These are phyloP conservation scores for Microsporum canis DNA, from an alignment of 2,329 filamentous ascomycete genomes.

Conservation along the genomic window DNA sequence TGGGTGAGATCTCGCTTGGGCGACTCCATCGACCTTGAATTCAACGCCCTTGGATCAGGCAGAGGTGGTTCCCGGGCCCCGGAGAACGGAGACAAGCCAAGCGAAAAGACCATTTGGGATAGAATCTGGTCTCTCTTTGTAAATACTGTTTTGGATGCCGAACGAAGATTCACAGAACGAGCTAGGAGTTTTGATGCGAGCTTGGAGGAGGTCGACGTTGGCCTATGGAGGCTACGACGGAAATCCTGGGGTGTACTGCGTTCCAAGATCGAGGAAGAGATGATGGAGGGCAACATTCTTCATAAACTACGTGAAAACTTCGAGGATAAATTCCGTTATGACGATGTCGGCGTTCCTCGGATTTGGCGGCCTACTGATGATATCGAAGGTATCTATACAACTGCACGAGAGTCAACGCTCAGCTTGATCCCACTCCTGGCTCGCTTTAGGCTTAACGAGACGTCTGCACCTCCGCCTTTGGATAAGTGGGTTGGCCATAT, in stretches of 20 bases:
- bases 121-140: slow-evolving; percentile 83
- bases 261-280: slow-evolving; percentile 88
- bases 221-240: slow-evolving; percentile 79
- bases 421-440: slow-evolving; percentile 81
- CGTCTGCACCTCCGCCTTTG: slow-evolving; percentile 67
- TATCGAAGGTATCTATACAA: slow-evolving; percentile 90
- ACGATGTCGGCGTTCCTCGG: slow-evolving; percentile 82
- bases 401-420: slow-evolving; percentile 82
- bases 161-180: slow-evolving; percentile 72
- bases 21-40: slow-evolving; percentile 82
- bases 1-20: slow-evolving; percentile 83
- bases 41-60: slow-evolving; percentile 89
- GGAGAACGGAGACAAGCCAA: slow-evolving; percentile 61
- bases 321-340: slow-evolving; percentile 97
- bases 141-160: slow-evolving; percentile 71
- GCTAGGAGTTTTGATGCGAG: slow-evolving; percentile 91
- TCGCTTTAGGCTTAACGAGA: slow-evolving; percentile 66
- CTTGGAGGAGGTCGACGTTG: slow-evolving; percentile 79
- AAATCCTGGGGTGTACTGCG: slow-evolving; percentile 91
- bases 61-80: slow-evolving; percentile 71
- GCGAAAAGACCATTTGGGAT: slow-evolving; percentile 88
- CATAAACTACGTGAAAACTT: slow-evolving; percentile 96
- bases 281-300: slow-evolving; percentile 93
- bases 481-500: slow-evolving; percentile 70
- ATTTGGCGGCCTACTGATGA: slow-evolving; percentile 97